These are phyloP conservation scores for Lophium mytilinum DNA, from an alignment of 495 filamentous ascomycete species.

Conservation along the genomic window DNA sequence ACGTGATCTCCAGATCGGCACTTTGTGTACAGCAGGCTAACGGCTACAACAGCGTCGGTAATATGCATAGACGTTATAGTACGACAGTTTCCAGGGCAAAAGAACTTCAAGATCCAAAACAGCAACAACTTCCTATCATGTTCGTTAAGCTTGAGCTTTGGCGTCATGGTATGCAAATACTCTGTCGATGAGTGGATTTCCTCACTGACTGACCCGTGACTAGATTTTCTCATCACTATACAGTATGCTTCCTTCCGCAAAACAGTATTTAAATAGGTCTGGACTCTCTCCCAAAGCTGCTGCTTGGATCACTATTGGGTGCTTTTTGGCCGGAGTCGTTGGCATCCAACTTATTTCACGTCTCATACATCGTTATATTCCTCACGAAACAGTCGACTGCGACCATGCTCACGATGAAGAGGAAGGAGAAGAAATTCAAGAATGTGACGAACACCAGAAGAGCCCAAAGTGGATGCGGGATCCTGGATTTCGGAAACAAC, in stretches of 20 bases:
- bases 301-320: slow-evolving; percentile 63
- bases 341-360: slow-evolving; percentile 76
- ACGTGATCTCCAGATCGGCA: not conserved
- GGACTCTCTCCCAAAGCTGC: slow-evolving; percentile 58
- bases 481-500: no score
- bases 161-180: slow-evolving; percentile 73
- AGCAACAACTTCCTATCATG: slow-evolving; percentile 80
- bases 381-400: slow-evolving; percentile 91
- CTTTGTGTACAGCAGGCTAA: not conserved
- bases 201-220: not conserved
- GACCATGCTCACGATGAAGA: slow-evolving; percentile 64
- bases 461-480: no score
- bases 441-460: slow-evolving; percentile 4
- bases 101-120: slow-evolving; percentile 77
- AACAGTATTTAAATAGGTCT: slow-evolving; percentile 60
- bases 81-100: slow-evolving; percentile 59
- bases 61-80: slow-evolving; percentile 80
- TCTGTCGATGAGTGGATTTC: slow-evolving; percentile 7
- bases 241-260: slow-evolving; percentile 85
- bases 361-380: slow-evolving; percentile 72
- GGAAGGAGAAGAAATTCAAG: slow-evolving; percentile 3
- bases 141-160: slow-evolving; percentile 86
- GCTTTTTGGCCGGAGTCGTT: slow-evolving; percentile 74
- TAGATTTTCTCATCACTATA: slow-evolving; percentile 91
- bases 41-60: slow-evolving; percentile 56